Conservation (phyloP, 1,284 basidiomycete species). For the Cutaneotrichosporon dermatis region DNA sequence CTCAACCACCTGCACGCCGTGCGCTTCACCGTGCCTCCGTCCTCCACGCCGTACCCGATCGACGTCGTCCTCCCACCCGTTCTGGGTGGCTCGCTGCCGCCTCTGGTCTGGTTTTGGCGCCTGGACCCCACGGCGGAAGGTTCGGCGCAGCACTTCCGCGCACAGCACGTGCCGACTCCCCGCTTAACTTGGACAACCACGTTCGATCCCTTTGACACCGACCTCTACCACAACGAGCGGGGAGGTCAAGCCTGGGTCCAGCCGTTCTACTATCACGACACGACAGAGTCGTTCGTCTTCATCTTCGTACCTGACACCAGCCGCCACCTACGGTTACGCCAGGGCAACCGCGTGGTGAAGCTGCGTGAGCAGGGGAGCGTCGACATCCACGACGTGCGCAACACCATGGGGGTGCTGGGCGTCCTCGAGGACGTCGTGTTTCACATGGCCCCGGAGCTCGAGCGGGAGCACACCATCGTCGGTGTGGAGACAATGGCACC, state of each 20-base stretch:
- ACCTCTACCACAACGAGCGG: not conserved
- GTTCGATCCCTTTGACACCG: not conserved
- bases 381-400: not conserved
- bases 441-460: not conserved
- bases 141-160: not conserved
- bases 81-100: not conserved
- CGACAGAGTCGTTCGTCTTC: not conserved
- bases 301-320: not conserved
- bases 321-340: not conserved
- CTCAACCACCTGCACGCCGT: no score
- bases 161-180: not conserved
- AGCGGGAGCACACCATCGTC: not conserved
- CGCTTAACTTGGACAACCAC: not conserved
- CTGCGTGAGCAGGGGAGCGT: not conserved
- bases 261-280: not conserved
- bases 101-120: not conserved
- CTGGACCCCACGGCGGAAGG: not conserved
- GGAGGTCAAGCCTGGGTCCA: not conserved
- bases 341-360: not conserved
- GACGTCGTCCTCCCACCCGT: not conserved
- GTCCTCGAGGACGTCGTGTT: constrained; percentile 1
- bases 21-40: no score
- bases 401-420: not conserved
- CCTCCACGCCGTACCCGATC: no score
- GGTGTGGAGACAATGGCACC: not conserved